A percentile compares a stretch with the other conserved stretches of the same genome.
Conservation (phyloP, 2,329 filamentous ascomycete genomes). For the Aspergillus hiratsukae region DNA sequence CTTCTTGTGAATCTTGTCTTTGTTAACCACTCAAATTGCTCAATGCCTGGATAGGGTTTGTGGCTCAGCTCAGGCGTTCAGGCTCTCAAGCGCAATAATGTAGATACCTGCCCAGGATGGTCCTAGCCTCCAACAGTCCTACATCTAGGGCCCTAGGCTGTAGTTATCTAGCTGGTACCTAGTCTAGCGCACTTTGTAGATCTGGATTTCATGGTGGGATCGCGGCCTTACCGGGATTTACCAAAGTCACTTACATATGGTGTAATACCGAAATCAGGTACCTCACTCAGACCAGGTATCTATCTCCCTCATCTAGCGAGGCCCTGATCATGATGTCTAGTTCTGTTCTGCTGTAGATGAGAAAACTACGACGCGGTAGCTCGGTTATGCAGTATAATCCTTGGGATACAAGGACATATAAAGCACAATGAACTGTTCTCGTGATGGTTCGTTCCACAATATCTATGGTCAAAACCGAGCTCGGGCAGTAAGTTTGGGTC, state of each 20-base stretch:
- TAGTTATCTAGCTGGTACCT: not conserved
- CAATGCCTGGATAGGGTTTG: not conserved
- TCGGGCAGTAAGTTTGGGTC: not conserved
- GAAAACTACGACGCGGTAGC: too few relatives aligned
- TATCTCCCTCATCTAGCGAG: not conserved
- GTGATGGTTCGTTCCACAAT: not conserved
- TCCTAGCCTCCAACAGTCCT: too few relatives aligned
- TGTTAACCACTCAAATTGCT: not conserved
- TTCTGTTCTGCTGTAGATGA: not conserved
- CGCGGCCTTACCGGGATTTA: constrained; percentile 8
- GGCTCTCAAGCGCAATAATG: not conserved
- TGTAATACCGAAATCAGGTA: not conserved
- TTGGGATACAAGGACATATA: not conserved
- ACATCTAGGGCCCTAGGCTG: not conserved
- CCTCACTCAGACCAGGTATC: not conserved
- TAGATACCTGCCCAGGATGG: not conserved
- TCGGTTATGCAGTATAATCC: not conserved
- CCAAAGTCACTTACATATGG: not conserved
- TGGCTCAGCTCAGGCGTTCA: not conserved
- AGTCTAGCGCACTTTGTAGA: constrained; percentile 5
- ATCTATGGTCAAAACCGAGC: not conserved
- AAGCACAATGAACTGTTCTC: not conserved
- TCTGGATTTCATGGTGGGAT: constrained; percentile 11
- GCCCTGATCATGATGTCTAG: not conserved
- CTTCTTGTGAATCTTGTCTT: too few relatives aligned